Percentiles rank a stretch among this genome's conserved stretches.
These are phyloP conservation scores for Nicotiana rustica DNA, from an alignment of 305 asterid species.

Conservation along the genomic window DNA sequence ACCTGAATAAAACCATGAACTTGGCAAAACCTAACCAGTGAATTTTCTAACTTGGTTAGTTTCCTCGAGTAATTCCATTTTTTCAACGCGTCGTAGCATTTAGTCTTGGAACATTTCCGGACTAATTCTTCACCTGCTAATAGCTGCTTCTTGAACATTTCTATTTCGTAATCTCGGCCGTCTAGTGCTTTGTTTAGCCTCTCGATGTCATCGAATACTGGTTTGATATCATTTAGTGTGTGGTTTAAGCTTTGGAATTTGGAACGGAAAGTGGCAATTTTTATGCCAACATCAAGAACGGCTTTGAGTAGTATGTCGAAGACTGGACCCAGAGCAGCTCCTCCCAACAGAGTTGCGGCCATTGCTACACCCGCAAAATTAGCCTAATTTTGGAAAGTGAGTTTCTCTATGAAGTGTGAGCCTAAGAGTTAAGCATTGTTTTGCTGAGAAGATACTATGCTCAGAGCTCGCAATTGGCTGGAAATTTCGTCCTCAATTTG, in stretches of 20 bases:
- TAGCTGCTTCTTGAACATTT: slow-evolving; percentile 30
- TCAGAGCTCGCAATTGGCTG: neutral
- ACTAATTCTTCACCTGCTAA: slow-evolving; percentile 41
- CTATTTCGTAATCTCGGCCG: slow-evolving; percentile 33
- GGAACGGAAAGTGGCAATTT: slow-evolving; percentile 42
- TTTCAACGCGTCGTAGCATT: slow-evolving; percentile 36
- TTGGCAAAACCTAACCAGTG: slow-evolving; percentile 39
- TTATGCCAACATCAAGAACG: slow-evolving; percentile 33
- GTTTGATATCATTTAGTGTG: slow-evolving; percentile 37
- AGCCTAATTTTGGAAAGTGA: neutral
- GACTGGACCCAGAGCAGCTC: slow-evolving; percentile 49
- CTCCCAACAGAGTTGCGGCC: slow-evolving; percentile 37
- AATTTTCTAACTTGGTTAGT: slow-evolving; percentile 31
- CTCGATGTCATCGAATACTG: slow-evolving; percentile 43
- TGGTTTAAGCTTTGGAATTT: slow-evolving; percentile 36
- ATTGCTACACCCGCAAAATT: neutral
- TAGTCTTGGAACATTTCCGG: slow-evolving; percentile 38
- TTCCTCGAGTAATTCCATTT: slow-evolving; percentile 36
- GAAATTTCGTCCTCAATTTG: neutral
- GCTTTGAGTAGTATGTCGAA: slow-evolving; percentile 39
- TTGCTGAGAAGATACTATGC: neutral
- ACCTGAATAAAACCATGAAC: slow-evolving; percentile 34
- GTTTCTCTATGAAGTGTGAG: neutral
- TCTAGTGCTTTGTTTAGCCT: slow-evolving; percentile 43
- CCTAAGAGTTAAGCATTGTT: no score